Percentiles rank a stretch among this genome's conserved stretches.
Evolutionary conservation across 768 basidiomycete species (phyloP).

Genomic region (Artomyces pyxidatus): DNA sequence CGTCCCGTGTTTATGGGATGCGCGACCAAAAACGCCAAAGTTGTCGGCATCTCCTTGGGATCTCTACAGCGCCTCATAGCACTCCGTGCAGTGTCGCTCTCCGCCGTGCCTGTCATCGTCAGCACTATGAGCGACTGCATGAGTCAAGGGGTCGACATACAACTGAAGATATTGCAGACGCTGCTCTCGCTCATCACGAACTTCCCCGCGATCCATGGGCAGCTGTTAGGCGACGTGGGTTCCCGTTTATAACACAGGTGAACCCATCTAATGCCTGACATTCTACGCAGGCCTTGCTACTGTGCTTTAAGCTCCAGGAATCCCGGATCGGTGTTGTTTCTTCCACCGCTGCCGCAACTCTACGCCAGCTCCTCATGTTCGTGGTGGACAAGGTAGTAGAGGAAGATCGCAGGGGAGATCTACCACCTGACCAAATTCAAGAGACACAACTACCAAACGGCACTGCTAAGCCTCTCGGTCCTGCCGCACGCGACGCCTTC

Average conservation of each 20-base stretch:
- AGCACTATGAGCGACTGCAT: constrained; percentile 81
- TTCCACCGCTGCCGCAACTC: constrained; percentile 92
- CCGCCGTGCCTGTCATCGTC: constrained; percentile 71
- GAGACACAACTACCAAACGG: constrained; percentile 53
- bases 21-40: constrained; percentile 87
- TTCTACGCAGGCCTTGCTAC: constrained; percentile 62
- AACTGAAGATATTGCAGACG: constrained; percentile 88
- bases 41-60: constrained; percentile 85
- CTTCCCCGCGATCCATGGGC: constrained; percentile 74
- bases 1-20: constrained; percentile 92
- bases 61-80: constrained; percentile 87
- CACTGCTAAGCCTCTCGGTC: constrained; percentile 49
- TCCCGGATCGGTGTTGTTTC: constrained; percentile 94
- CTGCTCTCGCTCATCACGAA: constrained; percentile 87
- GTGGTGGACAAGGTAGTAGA: constrained; percentile 90
- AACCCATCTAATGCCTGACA: not conserved
- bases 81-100: constrained; percentile 76
- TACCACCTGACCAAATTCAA: constrained; percentile 24
- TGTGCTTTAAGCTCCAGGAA: constrained; percentile 94
- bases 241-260: not conserved
- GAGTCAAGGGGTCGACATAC: constrained; percentile 94
- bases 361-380: constrained; percentile 96
- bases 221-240: constrained; percentile 73
- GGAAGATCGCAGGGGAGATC: constrained; percentile 49
- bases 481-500: constrained; percentile 78